Base-by-base conservation (phyloP, 139 green algal genomes). In the Tetraselmis striata region DNA sequence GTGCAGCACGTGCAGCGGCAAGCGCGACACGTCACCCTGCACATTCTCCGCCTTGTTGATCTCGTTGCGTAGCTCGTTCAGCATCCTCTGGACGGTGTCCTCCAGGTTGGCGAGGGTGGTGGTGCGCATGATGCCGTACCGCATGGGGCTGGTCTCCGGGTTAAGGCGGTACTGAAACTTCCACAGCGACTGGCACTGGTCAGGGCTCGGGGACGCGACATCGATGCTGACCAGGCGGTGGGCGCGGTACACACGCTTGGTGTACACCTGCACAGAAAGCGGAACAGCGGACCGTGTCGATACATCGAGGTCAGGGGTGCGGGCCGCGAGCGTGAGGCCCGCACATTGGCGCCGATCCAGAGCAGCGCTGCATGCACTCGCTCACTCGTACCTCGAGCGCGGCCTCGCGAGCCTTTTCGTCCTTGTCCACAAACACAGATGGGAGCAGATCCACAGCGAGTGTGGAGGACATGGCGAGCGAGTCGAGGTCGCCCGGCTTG, bases 391-490 rank as follows among this genome's bases (percentile, higher is more conserved):
- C n/a, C n/a, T 78, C 74, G 23, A 87, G 27, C 1, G 83, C 83
- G 29, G 74, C 75, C 26, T 82, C 59, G 29, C 27, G 75, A 26
- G 82, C 83, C n/a, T 79, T 28, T 27, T 59, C 76, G 30, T 83
- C 79, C 1, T 74, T 30, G n/a, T 87, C 83, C 24, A 59, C 79
- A 28, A 87, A 87, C 1, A 87, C 28, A 1, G 75, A 76, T 28
- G 83, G 83, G 23, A 87, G 76, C 11, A 87, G 59, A 77, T 87
- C 83, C 31, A 87, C 83, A 25, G 79, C 83, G 1, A 87, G 76
- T 22, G 79, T 84, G 2, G 83, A 78, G 28, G 79, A 84, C 32
- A 67, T 67, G 45, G 45, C 45, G 45, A 67, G 45, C 11, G 45
- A 67, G 45, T 67, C 45, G 11, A 67, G 45, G 45, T 67, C 45